Evolutionary conservation across 352 stramenopile species (phyloP).

Genomic region (Pythium apleroticum): DNA sequence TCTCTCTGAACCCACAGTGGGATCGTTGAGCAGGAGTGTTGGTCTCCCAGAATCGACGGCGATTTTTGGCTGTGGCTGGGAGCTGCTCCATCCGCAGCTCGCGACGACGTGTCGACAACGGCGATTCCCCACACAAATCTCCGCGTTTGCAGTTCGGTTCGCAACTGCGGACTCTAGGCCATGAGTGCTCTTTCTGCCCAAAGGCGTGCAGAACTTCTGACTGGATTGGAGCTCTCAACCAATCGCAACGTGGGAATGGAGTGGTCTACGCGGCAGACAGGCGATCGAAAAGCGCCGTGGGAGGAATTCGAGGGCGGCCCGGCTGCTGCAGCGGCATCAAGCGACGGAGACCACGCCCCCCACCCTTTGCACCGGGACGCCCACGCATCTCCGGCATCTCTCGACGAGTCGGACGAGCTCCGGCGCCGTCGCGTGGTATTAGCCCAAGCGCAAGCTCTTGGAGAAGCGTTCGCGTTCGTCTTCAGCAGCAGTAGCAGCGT

Average conservation of each 20-base stretch:
- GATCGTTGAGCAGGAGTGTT: neutral
- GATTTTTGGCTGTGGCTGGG: neutral
- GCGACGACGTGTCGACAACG: slow-evolving; percentile 1
- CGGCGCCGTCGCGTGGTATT: neutral
- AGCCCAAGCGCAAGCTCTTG: slow-evolving; percentile 1
- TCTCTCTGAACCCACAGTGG: slow-evolving; percentile 1
- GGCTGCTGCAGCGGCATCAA: slow-evolving; percentile 3
- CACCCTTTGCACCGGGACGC: neutral
- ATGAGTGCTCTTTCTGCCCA: neutral
- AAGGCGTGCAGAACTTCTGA: slow-evolving; percentile 17
- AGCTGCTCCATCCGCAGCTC: neutral
- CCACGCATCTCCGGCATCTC: neutral
- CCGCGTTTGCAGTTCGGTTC: slow-evolving; percentile 1
- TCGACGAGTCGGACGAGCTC: neutral
- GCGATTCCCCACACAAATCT: neutral
- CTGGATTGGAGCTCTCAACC: slow-evolving; percentile 20
- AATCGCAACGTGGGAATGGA: slow-evolving; percentile 20
- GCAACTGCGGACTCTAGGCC: neutral
- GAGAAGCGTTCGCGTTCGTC: neutral
- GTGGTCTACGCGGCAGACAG: slow-evolving; percentile 21
- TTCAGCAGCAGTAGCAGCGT: neutral
- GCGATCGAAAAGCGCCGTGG: slow-evolving; percentile 10
- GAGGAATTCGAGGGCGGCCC: neutral
- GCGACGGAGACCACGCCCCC: neutral
- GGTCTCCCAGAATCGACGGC: neutral